Conservation (phyloP, 2,329 filamentous ascomycete species). For the Fusarium newnesense region DNA sequence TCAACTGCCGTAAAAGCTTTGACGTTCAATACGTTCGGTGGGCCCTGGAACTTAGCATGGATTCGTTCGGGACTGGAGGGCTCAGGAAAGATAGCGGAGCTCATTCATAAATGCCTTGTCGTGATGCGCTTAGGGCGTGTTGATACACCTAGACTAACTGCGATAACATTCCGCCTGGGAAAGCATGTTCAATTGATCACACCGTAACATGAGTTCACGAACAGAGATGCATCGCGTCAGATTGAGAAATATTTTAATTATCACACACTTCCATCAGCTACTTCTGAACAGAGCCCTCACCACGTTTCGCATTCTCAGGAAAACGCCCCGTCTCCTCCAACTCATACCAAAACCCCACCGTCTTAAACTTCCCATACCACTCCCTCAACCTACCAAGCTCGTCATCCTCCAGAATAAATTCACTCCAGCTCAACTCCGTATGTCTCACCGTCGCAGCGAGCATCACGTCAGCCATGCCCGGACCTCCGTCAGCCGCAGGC, state of each 20-base stretch:
- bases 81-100: not conserved
- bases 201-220: no score
- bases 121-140: no score
- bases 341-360: not conserved
- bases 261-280: rapidly evolving
- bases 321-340: not conserved
- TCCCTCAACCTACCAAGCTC: not conserved
- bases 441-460: not conserved
- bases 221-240: not conserved
- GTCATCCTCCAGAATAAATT: not conserved
- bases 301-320: not conserved
- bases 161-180: not conserved
- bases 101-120: not conserved
- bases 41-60: not conserved
- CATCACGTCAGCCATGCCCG: not conserved
- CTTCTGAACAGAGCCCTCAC: not conserved
- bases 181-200: no score
- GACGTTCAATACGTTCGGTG: no score
- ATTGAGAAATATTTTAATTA: rapidly evolving
- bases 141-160: not conserved
- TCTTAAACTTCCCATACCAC: constrained; percentile 1
- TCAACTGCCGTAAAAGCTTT: not conserved
- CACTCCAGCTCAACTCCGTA: not conserved
- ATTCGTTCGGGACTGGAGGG: no score
- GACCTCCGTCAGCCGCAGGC: not conserved